Evolutionary conservation across 2,329 filamentous ascomycete species (phyloP).

Genomic region (Penicillium sp.): DNA sequence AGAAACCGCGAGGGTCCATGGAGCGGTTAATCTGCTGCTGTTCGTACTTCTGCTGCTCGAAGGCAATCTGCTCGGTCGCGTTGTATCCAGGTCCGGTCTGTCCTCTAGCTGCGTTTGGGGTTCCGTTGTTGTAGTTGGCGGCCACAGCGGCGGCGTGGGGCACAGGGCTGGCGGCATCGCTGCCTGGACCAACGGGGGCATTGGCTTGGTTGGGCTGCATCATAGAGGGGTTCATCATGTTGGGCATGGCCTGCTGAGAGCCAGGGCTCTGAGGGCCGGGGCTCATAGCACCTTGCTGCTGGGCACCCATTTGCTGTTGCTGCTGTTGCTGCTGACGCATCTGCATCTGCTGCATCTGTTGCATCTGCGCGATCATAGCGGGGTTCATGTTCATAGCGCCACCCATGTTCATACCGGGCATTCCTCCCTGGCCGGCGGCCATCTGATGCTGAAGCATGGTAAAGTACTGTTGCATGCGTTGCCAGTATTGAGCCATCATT

Average conservation of each 20-base stretch:
- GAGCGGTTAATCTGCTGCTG: conserved; percentile 62
- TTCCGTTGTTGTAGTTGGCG: conserved; percentile 41
- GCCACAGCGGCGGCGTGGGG: conserved; percentile 49
- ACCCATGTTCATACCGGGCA: conserved; percentile 58
- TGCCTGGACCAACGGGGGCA: conserved; percentile 11
- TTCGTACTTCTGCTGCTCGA: conserved; percentile 77
- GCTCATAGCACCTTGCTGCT: conserved; percentile 38
- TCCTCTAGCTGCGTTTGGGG: conserved; percentile 25
- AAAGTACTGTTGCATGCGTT: conserved; percentile 97
- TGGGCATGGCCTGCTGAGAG: conserved; percentile 57
- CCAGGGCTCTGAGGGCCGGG: conserved; percentile 37
- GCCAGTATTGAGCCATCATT: conserved; percentile 98
- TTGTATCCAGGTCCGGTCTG: conserved; percentile 59
- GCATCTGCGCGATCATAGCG: conserved; percentile 71
- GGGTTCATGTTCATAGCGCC: conserved; percentile 73
- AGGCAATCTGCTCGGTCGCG: conserved; percentile 70
- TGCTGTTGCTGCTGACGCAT: conserved; percentile 23
- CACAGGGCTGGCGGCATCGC: conserved; percentile 47
- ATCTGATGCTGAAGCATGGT: conserved; percentile 92
- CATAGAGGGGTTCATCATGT: conserved; percentile 70
- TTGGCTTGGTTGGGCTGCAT: conserved; percentile 52
- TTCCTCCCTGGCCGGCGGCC: conserved; percentile 53
- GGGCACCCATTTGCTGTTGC: conserved; percentile 62
- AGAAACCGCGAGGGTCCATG: conserved; percentile 45
- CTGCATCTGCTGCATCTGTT: conserved; percentile 62